These are phyloP conservation scores for Cavenderia fasciculata DNA, from an alignment of 78 protist species.

Conservation along the genomic window DNA sequence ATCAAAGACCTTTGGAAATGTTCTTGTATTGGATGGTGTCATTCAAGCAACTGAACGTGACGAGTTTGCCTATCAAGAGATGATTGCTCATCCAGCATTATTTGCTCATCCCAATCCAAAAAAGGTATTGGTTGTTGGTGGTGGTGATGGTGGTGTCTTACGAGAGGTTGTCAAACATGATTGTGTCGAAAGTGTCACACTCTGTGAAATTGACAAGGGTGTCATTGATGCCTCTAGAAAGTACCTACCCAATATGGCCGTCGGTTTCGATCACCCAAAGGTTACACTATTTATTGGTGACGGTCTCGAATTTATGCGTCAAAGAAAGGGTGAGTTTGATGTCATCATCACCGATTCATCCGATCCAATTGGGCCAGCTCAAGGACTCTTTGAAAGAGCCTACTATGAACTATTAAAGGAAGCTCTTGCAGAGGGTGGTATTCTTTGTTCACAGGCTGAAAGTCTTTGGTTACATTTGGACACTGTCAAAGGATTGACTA, in stretches of 20 bases:
- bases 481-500: conserved; percentile 77
- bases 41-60: conserved; percentile 96
- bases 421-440: conserved; percentile 90
- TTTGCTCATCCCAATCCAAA: conserved; percentile 92
- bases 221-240: conserved; percentile 87
- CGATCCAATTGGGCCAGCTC: conserved; percentile 96
- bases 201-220: conserved; percentile 93
- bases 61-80: conserved; percentile 97
- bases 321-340: conserved; percentile 85
- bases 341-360: conserved; percentile 97
- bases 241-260: conserved; percentile 84
- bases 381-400: conserved; percentile 84
- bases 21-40: conserved; percentile 96
- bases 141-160: conserved; percentile 99
- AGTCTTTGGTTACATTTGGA: conserved; percentile 91
- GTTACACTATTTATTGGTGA: conserved; percentile 89
- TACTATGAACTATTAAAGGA: conserved; percentile 78
- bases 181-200: conserved; percentile 82
- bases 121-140: conserved; percentile 96
- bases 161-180: conserved; percentile 93
- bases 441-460: conserved; percentile 95
- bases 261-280: conserved; percentile 88
- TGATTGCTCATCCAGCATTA: conserved; percentile 96
- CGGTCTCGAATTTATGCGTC: conserved; percentile 90
- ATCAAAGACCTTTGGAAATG: conserved; percentile 93